phyloP scores from a whole-genome alignment of 805 yeast genomes.

The Myxozyma lipomycoides region DNA sequence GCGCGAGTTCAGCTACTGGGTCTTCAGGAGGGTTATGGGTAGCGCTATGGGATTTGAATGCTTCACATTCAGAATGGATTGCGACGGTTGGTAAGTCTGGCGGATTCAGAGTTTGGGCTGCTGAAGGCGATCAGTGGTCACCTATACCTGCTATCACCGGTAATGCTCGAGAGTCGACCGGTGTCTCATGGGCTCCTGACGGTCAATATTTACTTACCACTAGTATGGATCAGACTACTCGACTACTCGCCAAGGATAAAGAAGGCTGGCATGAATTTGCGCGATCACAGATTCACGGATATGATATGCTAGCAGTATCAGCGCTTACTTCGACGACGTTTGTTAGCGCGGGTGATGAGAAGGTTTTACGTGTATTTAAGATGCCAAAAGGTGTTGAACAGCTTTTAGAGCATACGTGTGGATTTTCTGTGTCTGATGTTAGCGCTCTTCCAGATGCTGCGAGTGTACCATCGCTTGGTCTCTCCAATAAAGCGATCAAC shows the following conservation, averaged over 20 bases:
- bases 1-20: conserved; percentile 98
- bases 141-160: conserved; percentile 64
- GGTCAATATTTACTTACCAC: conserved; percentile 26
- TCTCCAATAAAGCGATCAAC: conserved; percentile 81
- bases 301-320: conserved; percentile 82
- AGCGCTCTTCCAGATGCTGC: conserved; percentile 71
- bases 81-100: conserved; percentile 90
- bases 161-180: conserved; percentile 68
- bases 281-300: conserved; percentile 97
- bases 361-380: conserved; percentile 81
- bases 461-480: conserved; percentile 85
- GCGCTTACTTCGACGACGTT: conserved; percentile 58
- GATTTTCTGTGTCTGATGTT: conserved; percentile 33
- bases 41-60: conserved; percentile 53
- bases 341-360: conserved; percentile 95
- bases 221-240: conserved; percentile 89
- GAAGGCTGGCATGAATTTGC: conserved; percentile 82
- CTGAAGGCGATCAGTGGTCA: conserved; percentile 41
- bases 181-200: conserved; percentile 58
- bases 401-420: conserved; percentile 54
- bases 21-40: conserved; percentile 74
- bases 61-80: conserved; percentile 44
- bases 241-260: conserved; percentile 70
- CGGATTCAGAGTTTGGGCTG: conserved; percentile 75
- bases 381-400: conserved; percentile 76